phyloP scores from a whole-genome alignment of 345 rosid genomes.

The Xanthoceras sorbifolium region DNA sequence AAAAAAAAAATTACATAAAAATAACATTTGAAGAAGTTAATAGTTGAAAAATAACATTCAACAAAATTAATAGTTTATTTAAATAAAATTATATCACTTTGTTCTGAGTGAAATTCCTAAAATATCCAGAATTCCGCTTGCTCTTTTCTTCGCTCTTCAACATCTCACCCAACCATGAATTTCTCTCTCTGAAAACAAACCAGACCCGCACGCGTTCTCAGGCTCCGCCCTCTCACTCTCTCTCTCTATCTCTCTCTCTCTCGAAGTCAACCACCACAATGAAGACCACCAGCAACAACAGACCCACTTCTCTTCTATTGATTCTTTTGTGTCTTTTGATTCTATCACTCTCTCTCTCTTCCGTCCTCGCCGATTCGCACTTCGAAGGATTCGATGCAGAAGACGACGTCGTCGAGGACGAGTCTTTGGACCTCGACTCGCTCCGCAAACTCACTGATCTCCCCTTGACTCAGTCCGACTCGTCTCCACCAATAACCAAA shows the following conservation, averaged over 20 bases:
- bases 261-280: neutral
- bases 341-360: slow-evolving; percentile 24
- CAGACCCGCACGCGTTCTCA: no score
- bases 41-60: no score
- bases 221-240: neutral
- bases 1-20: no score
- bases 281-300: neutral
- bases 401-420: slow-evolving; percentile 59
- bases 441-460: slow-evolving; percentile 50
- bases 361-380: slow-evolving; percentile 60
- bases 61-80: no score
- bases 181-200: no score
- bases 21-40: no score
- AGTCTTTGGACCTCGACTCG: slow-evolving; percentile 41
- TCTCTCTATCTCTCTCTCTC: neutral
- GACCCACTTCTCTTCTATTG: neutral
- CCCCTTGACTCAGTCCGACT: slow-evolving; percentile 60
- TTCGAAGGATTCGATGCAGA: slow-evolving; percentile 98
- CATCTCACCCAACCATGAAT: no score
- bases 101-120: no score
- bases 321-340: slow-evolving; percentile 34
- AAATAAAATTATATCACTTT: no score
- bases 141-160: no score
- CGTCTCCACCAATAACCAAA: slow-evolving; percentile 28
- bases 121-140: no score